A percentile compares a stretch with the other conserved stretches of the same genome.
These are phyloP conservation scores for Auriscalpium microsporum DNA, from an alignment of 768 basidiomycete genomes.

Conservation along the genomic window DNA sequence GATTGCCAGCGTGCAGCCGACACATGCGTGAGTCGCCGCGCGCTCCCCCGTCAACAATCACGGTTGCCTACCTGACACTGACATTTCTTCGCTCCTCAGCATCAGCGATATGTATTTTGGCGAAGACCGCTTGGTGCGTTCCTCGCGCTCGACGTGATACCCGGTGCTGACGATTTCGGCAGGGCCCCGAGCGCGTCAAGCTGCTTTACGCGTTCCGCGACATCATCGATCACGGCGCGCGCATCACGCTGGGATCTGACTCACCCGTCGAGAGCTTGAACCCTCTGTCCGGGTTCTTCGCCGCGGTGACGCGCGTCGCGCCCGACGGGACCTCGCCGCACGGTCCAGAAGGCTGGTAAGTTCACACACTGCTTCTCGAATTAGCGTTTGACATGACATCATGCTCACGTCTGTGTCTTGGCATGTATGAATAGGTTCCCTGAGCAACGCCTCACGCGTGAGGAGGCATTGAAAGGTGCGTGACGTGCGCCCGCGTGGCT, in stretches of 20 bases:
- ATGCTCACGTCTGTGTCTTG: not conserved
- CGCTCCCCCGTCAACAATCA: not conserved
- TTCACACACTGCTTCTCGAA: slow-evolving; percentile 1
- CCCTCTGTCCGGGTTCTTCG: slow-evolving; percentile 78
- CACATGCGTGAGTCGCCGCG: slow-evolving; percentile 58
- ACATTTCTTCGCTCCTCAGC: slow-evolving; percentile 25
- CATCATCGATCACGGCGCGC: slow-evolving; percentile 52
- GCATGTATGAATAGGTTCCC: slow-evolving; percentile 53
- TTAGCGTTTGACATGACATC: not conserved
- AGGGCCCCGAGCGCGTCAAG: slow-evolving; percentile 81
- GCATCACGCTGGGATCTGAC: slow-evolving; percentile 79
- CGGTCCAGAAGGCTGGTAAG: slow-evolving; percentile 75
- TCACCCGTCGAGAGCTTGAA: slow-evolving; percentile 86
- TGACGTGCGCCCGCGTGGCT: not conserved
- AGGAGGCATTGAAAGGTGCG: slow-evolving; percentile 70
- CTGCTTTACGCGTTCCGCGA: slow-evolving; percentile 82
- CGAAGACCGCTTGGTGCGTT: slow-evolving; percentile 63
- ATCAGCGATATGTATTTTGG: slow-evolving; percentile 90
- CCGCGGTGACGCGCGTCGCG: slow-evolving; percentile 74
- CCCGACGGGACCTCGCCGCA: slow-evolving; percentile 69
- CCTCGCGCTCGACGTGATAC: not conserved
- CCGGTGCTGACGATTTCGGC: slow-evolving; percentile 5
- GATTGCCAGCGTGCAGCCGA: slow-evolving; percentile 86
- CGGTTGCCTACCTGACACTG: slow-evolving; percentile 1
- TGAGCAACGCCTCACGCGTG: slow-evolving; percentile 63